Base-by-base conservation (phyloP, 2,329 filamentous ascomycete species). In the Coleophoma eucalyptorum region DNA sequence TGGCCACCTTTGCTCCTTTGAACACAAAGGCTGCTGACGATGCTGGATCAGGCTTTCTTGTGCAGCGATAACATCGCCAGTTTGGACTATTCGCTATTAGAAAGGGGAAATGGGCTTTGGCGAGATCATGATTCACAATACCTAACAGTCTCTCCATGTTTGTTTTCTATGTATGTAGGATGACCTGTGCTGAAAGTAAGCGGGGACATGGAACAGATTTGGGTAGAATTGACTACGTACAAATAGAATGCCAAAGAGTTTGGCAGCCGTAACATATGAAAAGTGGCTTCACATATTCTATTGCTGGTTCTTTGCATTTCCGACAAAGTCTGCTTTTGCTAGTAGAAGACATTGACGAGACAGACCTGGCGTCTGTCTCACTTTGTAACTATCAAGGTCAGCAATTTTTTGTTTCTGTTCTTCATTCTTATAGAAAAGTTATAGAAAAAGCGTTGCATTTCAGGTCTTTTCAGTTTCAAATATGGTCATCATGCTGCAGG, bases 401-500 rank as follows among this genome's bases (percentile, higher is more conserved):
- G 10, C 42, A 19, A 16, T 48, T 51, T 34, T 54, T 40, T 42
- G 50, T 52, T 55, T 60, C 48, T 38, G 4, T 43, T 12, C 21
- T 8, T 32, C 18, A 33, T 61, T 41, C 43, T 38, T 40, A 13
- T 3, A 46, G 19, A 26, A 40, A 41, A 34, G 18, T 38, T 40
- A 13, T 3, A 46, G 19, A 26, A 40, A 41, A 34, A n/a, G 41
- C 42, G 43, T 56, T 50, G 52, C 59, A 74, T 74, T 76, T 89
- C 85, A 88, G 85, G 79, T 88, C 84, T 89, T 88, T 87, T 87
- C 83, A 87, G 83, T 87, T 80, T 77, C 65, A 68, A 68, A 48
- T 49, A 52, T 45, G 59, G 65, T 68, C 70, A 59, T 72, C 70
- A 73, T 53, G 51, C 67, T 65, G 65, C 65, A 55, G 50, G 48